Percentiles rank a stretch among this genome's conserved stretches.
Conservation (phyloP, 345 rosid species). For the Eucalyptus curtisii region DNA sequence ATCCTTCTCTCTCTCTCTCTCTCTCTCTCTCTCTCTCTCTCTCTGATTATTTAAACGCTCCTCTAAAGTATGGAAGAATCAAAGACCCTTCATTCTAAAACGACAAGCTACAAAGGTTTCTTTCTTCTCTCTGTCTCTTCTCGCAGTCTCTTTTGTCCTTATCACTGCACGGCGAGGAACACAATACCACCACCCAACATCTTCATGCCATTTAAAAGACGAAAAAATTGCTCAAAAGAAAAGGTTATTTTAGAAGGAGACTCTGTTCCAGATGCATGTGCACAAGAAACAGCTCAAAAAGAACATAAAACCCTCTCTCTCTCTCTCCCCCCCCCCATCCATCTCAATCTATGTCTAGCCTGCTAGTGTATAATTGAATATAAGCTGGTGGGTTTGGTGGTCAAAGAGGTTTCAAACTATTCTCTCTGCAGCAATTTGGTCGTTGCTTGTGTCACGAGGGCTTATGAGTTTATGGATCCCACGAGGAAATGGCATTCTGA, state of each 20-base stretch:
- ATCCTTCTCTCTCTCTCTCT: not conserved
- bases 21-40: not conserved
- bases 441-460: not conserved
- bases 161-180: constrained; percentile 10
- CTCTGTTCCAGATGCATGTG: not conserved
- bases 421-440: not conserved
- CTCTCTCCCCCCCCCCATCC: no score
- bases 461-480: not conserved
- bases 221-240: not conserved
- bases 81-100: not conserved
- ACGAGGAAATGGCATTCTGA: not conserved
- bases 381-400: not conserved
- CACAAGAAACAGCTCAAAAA: not conserved
- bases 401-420: not conserved
- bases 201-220: not conserved
- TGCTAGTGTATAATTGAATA: not conserved
- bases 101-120: constrained; percentile 24
- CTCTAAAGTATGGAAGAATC: constrained; percentile 10
- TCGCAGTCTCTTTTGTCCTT: constrained; percentile 37
- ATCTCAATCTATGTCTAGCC: no score
- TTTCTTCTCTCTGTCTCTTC: constrained; percentile 35
- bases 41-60: not conserved
- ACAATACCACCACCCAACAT: not conserved
- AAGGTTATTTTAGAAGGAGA: not conserved
- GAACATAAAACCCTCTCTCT: not conserved